A percentile compares a stretch with the other conserved stretches of the same genome.
These are phyloP conservation scores for Neobulgaria alba DNA, from an alignment of 2,329 filamentous ascomycete genomes.

Conservation along the genomic window DNA sequence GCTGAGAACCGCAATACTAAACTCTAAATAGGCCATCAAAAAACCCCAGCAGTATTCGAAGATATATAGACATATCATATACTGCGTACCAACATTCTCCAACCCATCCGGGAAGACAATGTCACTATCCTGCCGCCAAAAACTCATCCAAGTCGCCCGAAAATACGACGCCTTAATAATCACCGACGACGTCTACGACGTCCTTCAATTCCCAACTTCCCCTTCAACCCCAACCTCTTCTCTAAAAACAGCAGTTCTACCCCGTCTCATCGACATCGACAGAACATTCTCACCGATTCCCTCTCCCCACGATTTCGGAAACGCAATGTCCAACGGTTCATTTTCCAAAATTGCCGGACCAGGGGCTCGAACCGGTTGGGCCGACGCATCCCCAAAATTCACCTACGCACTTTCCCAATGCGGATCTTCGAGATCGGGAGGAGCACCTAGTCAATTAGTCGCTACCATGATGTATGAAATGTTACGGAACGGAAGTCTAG, in stretches of 20 bases:
- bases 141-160: conserved; percentile 68
- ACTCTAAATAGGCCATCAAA: conserved; percentile 14
- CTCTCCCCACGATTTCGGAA: conserved; percentile 56
- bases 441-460: conserved; percentile 46
- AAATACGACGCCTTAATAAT: conserved; percentile 75
- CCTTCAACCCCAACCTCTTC: conserved; percentile 11
- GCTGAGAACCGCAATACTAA: conserved; percentile 1
- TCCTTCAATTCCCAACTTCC: conserved; percentile 64
- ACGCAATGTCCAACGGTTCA: conserved; percentile 76
- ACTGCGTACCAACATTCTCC: conserved; percentile 78
- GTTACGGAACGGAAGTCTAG: conserved; percentile 36
- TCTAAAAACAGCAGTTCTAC: conserved; percentile 35
- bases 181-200: conserved; percentile 90
- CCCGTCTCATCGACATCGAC: conserved; percentile 74
- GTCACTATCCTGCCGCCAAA: conserved; percentile 56
- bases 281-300: conserved; percentile 52
- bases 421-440: conserved; percentile 46
- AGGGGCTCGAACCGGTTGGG: conserved; percentile 81
- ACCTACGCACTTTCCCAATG: conserved; percentile 44
- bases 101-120: conserved; percentile 85
- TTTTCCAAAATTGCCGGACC: conserved; percentile 85
- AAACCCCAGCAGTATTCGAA: conserved; percentile 52
- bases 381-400: conserved; percentile 59
- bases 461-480: conserved; percentile 44
- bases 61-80: conserved; percentile 80